Base-by-base conservation (phyloP, 371 early-diverging fungal species). In the Rhizopus microsporus region DNA sequence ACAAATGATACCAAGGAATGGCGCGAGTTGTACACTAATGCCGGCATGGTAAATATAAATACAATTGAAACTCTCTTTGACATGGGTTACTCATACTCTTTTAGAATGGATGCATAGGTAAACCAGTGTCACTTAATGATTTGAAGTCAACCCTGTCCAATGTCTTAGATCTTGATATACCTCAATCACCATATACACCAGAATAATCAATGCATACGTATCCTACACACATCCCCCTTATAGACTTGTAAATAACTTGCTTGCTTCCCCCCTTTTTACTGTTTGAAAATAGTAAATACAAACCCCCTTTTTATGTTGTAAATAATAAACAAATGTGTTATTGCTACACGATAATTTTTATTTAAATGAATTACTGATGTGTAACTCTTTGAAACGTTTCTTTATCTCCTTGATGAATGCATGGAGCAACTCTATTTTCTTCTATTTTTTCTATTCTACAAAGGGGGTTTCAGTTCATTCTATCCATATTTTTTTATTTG, bases 51-150 rank as follows among this genome's bases (percentile, higher is more conserved):
- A 60, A 56, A 1, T 32, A 37, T 13, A 13, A 9, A 32, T 10
- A n/a, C 10, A 37, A 7, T 10, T 37, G 38, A 37, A 37, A 37
- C 7, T 37, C 38, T 2, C 13, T 37, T 37, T 5, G 13, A 10
- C 7, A 37, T 44, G 35, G 32, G 54, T 39, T 39, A 38, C 49
- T 23, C 33, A 54, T 49, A 12, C n/a, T 50, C 33, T 32, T 39
- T 10, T 71, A 79, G 80, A 72, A 75, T 63, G 80, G 80, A 1
- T 80, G 77, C 48, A 52, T 80, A 42, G 62, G 75, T 47, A 80
- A 80, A 56, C 80, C 80, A 3, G 67, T 80, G n/a, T 62, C 65
- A 13, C 63, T 69, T 6, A 51, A 43, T 31, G 63, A 60, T 15
- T 46, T 80, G 1, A 75, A 70, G 51, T 56, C 70, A 46, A 70